phyloP scores from a whole-genome alignment of 1,139 yeast genomes.

The Kurtzmaniella natalensis region DNA sequence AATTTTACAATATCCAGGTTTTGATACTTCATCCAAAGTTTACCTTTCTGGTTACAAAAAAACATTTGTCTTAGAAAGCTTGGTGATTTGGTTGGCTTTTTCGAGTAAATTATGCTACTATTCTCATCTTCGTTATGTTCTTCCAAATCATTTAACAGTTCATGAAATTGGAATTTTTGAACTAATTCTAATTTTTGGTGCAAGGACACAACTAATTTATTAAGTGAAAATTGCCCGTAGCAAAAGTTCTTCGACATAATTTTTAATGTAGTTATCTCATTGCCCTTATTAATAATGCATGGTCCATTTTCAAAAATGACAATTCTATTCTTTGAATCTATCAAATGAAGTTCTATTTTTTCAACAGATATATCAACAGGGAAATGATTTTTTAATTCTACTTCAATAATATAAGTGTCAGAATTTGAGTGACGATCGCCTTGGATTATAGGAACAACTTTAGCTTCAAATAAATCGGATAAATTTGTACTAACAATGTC shows the following conservation, averaged over 20 bases:
- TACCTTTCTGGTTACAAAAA: conserved; percentile 16
- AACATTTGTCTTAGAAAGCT: background rate
- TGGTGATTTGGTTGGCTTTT: background rate
- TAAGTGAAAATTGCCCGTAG: conserved; percentile 23
- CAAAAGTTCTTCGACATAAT: conserved; percentile 18
- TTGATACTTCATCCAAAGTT: conserved; percentile 20
- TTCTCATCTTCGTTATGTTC: conserved; percentile 14
- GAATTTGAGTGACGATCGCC: conserved; percentile 15
- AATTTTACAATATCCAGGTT: conserved; percentile 16
- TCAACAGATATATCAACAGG: conserved; percentile 22
- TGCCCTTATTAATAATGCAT: background rate
- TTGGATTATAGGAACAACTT: conserved; percentile 22
- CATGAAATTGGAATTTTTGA: conserved; percentile 1
- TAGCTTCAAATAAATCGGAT: conserved; percentile 25
- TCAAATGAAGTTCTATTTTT: conserved; percentile 16
- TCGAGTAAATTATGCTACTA: conserved; percentile 5
- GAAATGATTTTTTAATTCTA: conserved; percentile 22
- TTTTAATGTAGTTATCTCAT: background rate
- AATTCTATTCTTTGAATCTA: conserved; percentile 7
- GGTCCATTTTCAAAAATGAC: background rate
- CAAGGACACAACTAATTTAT: conserved; percentile 16
- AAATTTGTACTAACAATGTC: conserved; percentile 23
- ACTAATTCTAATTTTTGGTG: conserved; percentile 18
- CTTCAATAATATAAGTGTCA: conserved; percentile 21
- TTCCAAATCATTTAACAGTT: background rate